phyloP scores from a whole-genome alignment of 495 filamentous ascomycete genomes.

The Talaromyces stipitatus region DNA sequence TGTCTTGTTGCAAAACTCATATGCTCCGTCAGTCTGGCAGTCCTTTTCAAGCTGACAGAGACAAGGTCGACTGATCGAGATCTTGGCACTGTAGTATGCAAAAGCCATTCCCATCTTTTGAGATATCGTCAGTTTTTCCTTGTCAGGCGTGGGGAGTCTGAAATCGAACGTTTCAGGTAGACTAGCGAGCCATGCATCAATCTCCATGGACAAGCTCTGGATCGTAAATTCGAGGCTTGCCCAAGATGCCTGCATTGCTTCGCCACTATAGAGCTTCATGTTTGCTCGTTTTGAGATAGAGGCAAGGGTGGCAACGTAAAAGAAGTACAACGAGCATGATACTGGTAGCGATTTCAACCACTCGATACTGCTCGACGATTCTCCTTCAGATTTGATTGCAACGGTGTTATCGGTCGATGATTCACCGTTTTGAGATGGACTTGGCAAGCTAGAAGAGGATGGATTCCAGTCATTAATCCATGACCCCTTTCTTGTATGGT shows the following conservation, averaged over 20 bases:
- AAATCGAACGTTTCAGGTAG: conserved; percentile 33
- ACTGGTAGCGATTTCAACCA: conserved; percentile 24
- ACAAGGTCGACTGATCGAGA: conserved; percentile 55
- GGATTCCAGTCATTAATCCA: conserved; percentile 16
- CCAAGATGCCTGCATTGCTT: conserved; percentile 44
- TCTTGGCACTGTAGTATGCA: conserved; percentile 49
- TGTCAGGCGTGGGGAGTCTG: conserved; percentile 21
- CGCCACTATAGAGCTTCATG: conserved; percentile 50
- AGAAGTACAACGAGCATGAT: conserved; percentile 41
- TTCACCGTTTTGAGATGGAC: conserved; percentile 17
- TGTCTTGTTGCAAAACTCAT: conserved; percentile 41
- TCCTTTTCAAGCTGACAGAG: conserved; percentile 44
- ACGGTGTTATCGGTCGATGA: conserved; percentile 4
- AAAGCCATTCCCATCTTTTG: conserved; percentile 45
- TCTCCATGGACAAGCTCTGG: conserved; percentile 29
- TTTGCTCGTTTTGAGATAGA: conserved; percentile 46
- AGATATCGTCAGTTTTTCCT: conserved; percentile 18
- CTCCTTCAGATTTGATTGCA: neutral
- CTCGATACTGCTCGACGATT: conserved; percentile 15
- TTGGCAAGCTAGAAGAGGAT: conserved; percentile 12
- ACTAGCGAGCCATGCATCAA: conserved; percentile 34
- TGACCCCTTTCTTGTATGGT: conserved; percentile 12
- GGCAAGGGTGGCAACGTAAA: conserved; percentile 35
- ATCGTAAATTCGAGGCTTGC: conserved; percentile 33
- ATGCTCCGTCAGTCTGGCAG: conserved; percentile 23